Evolutionary conservation across 768 basidiomycete genomes (phyloP).

Genomic region (Fibroporia radiculosa): DNA sequence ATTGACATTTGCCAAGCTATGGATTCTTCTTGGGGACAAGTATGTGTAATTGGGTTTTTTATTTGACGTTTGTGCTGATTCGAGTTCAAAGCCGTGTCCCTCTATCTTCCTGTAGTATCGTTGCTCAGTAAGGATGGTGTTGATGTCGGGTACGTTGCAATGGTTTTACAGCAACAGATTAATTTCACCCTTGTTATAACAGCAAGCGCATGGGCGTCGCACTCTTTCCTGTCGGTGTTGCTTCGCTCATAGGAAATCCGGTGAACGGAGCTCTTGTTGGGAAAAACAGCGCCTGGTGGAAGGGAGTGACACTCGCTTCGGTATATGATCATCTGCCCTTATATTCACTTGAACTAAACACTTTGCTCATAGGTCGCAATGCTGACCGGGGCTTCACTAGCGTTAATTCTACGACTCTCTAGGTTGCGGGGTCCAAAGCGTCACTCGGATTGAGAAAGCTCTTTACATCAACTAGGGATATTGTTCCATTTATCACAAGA

Average conservation of each 20-base stretch:
- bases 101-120: neutral
- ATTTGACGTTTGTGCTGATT: neutral
- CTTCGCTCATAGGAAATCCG: conserved; percentile 1
- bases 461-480: no score
- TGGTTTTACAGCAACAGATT: no score
- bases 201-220: conserved; percentile 2
- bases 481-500: no score
- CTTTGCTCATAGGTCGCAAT: neutral
- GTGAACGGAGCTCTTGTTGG: neutral
- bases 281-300: neutral
- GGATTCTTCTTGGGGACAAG: conserved; percentile 1
- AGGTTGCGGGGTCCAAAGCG: no score
- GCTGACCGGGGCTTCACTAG: neutral
- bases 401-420: neutral
- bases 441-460: no score
- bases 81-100: neutral
- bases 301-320: neutral
- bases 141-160: neutral
- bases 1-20: neutral
- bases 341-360: neutral
- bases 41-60: neutral
- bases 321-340: neutral
- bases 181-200: no score
- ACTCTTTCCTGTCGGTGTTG: neutral
- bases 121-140: neutral